Base-by-base conservation (phyloP, 169 alveolate species). In the Cryptosporidium parvum region DNA sequence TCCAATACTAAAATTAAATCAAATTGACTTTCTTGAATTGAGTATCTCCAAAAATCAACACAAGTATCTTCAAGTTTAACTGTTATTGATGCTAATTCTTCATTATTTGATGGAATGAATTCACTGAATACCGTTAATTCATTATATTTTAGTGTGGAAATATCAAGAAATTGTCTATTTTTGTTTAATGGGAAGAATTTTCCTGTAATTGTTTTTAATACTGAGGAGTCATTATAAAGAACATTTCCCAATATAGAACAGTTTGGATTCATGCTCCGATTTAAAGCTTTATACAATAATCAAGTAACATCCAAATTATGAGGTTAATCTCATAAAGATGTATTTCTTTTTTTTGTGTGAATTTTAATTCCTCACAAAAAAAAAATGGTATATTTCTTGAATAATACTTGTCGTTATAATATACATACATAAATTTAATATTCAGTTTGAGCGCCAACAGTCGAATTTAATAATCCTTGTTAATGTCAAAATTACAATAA, bases 41-140 rank as follows among this genome's bases (percentile, higher is more conserved):
- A 61, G 16, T 80, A 80, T 16, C 29, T 80, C 89, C 89, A 80
- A 16, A 80, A 62, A 10, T 42, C 75, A n/a, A 80, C 44, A 31
- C 75, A 80, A 10, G 61, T 6, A 12, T 44, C 52, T 44, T 59
- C 62, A 52, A 65, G 26, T 7, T 80, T 42, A 42, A 62, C 35
- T 8, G 39, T 44, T n/a, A 80, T 16, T 7, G 68, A 73, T 12
- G 29, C 5, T 3, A 35, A 14, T 16, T 58, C 59, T 31, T 16
- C 69, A 42, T 44, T 65, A 8, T 8, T n/a, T 26, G 35, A 23
- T n/a, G 67, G 35, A 65, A 65, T 23, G 10, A 31, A 80, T 39
- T 80, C 89, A 31, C 70, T 62, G n/a, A 59, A 80, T 6, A 80
- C 37, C 16, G 12, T 21, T 21, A 80, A 21, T 29, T 65, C 75